Base-by-base conservation (phyloP, 257 asterid genomes). In the Mitragyna speciosa region DNA sequence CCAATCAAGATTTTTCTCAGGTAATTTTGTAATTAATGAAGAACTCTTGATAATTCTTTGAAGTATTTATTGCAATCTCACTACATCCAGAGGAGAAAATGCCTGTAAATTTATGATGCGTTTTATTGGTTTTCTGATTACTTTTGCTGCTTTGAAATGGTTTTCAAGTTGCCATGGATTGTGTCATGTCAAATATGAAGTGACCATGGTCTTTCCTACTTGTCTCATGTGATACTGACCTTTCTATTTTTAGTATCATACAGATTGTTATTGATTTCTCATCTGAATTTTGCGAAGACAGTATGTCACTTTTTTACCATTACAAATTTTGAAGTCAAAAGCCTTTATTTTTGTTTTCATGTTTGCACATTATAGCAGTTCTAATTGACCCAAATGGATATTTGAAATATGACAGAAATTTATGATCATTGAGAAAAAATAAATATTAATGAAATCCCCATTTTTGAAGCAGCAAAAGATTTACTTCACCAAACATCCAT, bases 1-100 rank as follows among this genome's bases (percentile, higher is more conserved):
- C 99, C 70, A 86, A 96, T 87, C 91, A 88, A 78, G 97, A 89
- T 54, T 92, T 92, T 78, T 87, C 96, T 39, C 96, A 90, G 98
- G 99, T 96, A 89, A 86, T 64, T 73, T 11, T 54, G 26, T 63
- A 36, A 30, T 65, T 41, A 64, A 30, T 41, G 28, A 28, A 49
- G 4, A 76, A 24, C 31, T 68, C 39, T 1, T 68, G 31, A 11
- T 58, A 6, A 28, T 28, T 4, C 65, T 39, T 24, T 12, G 17
- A 4, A 2, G 3, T 47, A 17, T 16, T 30, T 12, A 4, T 79
- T 28, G 11, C 24, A 71, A 59, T 48, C 19, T 71, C 61, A 20
- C 47, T 58, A 20, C 63, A 58, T 39, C 28, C 7, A 24, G 45
- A 8, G 48, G 24, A 45, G 22, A 73, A 36, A 36, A 36, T 72